These are phyloP conservation scores for Podospora comata DNA, from an alignment of 495 filamentous ascomycete species.

Conservation along the genomic window DNA sequence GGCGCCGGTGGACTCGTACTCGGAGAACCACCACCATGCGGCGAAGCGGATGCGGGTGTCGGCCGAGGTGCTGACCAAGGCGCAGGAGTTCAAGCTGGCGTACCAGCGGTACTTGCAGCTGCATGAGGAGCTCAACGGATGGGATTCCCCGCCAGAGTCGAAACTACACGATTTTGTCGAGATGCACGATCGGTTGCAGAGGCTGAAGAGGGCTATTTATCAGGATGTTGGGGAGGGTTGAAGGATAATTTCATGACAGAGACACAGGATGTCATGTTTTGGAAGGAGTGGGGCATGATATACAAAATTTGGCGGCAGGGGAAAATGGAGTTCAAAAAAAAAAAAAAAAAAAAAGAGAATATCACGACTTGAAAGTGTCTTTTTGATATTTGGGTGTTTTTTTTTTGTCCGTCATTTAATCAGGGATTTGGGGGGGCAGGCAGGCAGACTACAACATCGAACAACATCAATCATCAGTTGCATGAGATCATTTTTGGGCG, in stretches of 20 bases:
- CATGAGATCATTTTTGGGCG: neutral
- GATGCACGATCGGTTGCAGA: constrained; percentile 58
- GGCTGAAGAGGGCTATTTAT: constrained; percentile 67
- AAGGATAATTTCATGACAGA: neutral
- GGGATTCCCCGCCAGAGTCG: constrained; percentile 50
- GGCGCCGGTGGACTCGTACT: constrained; percentile 20
- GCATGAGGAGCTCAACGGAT: constrained; percentile 55
- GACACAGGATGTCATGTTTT: neutral
- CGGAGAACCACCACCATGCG: constrained; percentile 22
- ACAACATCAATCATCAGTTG: neutral
- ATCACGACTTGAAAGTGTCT: neutral
- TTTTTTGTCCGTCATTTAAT: neutral
- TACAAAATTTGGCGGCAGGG: neutral
- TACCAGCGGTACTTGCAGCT: constrained; percentile 63
- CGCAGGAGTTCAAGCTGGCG: constrained; percentile 57
- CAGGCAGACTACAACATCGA: neutral
- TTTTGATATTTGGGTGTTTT: neutral
- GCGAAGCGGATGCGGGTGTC: constrained; percentile 40
- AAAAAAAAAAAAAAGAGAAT: neutral
- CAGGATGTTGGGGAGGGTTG: constrained; percentile 12
- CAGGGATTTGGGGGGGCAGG: neutral
- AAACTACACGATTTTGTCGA: constrained; percentile 57
- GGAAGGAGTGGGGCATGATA: neutral
- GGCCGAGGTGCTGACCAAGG: constrained; percentile 48
- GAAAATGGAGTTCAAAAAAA: neutral